Conservation (phyloP, 2,329 filamentous ascomycete species). For the Xylaria sp. region DNA sequence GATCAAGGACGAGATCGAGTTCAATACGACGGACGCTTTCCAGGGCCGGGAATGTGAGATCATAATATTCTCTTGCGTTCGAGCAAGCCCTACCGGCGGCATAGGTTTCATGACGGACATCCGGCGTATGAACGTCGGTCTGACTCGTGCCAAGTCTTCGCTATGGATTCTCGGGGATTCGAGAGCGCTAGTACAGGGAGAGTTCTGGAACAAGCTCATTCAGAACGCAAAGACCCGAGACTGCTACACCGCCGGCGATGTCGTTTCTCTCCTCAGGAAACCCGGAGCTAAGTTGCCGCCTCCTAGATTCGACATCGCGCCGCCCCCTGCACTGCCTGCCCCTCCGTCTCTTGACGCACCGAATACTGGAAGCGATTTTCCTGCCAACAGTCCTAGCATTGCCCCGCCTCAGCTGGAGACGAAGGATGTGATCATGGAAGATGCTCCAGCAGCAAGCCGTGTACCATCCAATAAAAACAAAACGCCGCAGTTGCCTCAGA, state of each 20-base stretch:
- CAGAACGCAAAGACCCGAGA: conserved; percentile 75
- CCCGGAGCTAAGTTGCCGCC: conserved; percentile 43
- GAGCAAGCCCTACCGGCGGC: conserved; percentile 87
- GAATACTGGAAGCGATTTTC: not conserved
- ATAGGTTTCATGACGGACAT: conserved; percentile 99
- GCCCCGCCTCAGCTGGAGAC: not conserved
- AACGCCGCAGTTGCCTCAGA: conserved; percentile 31
- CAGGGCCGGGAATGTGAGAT: conserved; percentile 96
- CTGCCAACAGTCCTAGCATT: not conserved
- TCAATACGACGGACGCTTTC: conserved; percentile 98
- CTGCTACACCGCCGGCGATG: conserved; percentile 72
- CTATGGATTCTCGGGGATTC: conserved; percentile 97
- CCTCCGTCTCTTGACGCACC: conserved; percentile 2
- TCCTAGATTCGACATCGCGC: conserved; percentile 21
- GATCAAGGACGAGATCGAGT: conserved; percentile 82
- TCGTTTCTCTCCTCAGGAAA: conserved; percentile 52
- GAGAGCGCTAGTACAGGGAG: conserved; percentile 78
- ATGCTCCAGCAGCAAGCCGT: conserved; percentile 23
- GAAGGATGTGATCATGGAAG: conserved; percentile 37
- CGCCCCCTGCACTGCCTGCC: conserved; percentile 1
- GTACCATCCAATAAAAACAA: conserved; percentile 26
- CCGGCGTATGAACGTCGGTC: conserved; percentile 97
- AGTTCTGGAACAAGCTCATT: conserved; percentile 89
- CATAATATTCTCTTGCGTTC: conserved; percentile 98
- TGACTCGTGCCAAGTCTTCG: conserved; percentile 94